Evolutionary conservation across 1,139 yeast genomes (phyloP).

Genomic region (Zhuliangozyma blackwelliae): DNA sequence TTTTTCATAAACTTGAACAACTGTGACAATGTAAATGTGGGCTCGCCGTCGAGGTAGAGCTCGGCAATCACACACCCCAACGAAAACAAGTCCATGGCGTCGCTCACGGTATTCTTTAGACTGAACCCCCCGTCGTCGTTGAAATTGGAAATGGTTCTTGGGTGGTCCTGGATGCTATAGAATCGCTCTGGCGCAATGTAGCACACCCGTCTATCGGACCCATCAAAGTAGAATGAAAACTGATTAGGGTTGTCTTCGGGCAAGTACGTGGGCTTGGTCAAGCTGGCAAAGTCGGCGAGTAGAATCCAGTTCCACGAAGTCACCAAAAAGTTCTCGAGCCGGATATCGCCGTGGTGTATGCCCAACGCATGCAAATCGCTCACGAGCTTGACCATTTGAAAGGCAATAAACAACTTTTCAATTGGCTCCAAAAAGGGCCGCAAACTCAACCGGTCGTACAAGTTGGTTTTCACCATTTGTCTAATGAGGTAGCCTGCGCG

Average conservation of each 20-base stretch:
- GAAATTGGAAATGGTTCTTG: conserved; percentile 14
- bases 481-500: conserved; percentile 88
- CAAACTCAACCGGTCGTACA: conserved; percentile 82
- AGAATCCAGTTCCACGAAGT: conserved; percentile 89
- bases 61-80: conserved; percentile 93
- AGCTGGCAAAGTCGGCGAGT: conserved; percentile 76
- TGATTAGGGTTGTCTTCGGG: conserved; percentile 97
- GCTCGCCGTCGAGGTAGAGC: conserved; percentile 78
- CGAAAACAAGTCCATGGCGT: conserved; percentile 83
- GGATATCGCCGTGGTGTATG: conserved; percentile 85
- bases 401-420: conserved; percentile 81
- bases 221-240: conserved; percentile 87
- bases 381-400: conserved; percentile 65
- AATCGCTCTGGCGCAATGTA: conserved; percentile 95
- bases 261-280: conserved; percentile 71
- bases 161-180: conserved; percentile 25
- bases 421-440: conserved; percentile 81
- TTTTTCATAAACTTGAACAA: conserved; percentile 74
- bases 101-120: conserved; percentile 39
- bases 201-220: conserved; percentile 80
- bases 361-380: conserved; percentile 57
- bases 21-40: conserved; percentile 82
- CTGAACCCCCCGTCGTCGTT: conserved; percentile 26
- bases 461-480: conserved; percentile 70
- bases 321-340: conserved; percentile 81